phyloP scores from a whole-genome alignment of 2,329 filamentous ascomycete species.

The Penicillium sp. region DNA sequence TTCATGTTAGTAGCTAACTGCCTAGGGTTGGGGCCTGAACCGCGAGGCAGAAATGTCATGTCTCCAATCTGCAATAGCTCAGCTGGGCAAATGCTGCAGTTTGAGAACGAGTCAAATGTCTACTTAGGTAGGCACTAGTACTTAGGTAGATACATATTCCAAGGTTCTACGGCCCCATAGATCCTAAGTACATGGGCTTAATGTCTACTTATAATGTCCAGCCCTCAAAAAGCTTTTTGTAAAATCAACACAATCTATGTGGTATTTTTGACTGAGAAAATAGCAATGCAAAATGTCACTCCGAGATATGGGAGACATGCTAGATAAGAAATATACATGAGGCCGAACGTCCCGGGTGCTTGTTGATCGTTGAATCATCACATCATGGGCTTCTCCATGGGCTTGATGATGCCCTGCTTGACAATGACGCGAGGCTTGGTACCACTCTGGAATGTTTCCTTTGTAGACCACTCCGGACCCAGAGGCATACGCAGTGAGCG shows the following conservation, averaged over 20 bases:
- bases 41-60: no score
- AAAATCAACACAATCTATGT: not conserved
- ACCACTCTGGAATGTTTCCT: slow-evolving; percentile 84
- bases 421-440: slow-evolving; percentile 87
- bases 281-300: not conserved
- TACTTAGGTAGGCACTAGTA: no score
- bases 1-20: no score
- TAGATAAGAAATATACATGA: slow-evolving; percentile 9
- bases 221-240: not conserved
- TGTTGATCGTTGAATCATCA: slow-evolving; percentile 27
- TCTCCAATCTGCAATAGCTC: no score
- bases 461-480: slow-evolving; percentile 95
- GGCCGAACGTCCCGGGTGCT: not conserved
- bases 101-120: no score
- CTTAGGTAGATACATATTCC: no score
- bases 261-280: not conserved
- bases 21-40: no score
- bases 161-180: not conserved
- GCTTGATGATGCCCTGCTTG: slow-evolving; percentile 85
- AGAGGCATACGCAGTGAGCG: slow-evolving; percentile 80
- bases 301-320: not conserved
- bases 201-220: not conserved
- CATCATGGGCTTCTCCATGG: slow-evolving; percentile 75
- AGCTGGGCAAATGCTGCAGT: no score
- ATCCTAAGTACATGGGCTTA: not conserved